Base-by-base conservation (phyloP, 2,329 filamentous ascomycete genomes). In the Apiospora malaysiana region DNA sequence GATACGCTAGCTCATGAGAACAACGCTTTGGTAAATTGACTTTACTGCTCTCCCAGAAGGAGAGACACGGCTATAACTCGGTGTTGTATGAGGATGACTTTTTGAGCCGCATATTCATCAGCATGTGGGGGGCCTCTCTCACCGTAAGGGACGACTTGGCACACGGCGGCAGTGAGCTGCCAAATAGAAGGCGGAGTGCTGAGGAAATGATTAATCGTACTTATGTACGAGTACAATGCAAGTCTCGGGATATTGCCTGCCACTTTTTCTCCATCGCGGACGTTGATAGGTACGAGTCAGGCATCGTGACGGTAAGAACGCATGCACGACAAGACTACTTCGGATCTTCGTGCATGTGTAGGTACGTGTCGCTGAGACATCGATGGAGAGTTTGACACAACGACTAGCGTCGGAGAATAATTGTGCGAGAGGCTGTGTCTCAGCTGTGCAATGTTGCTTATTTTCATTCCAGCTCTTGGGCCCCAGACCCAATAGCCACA, bases 321-420 rank as follows among this genome's bases (percentile, higher is more conserved):
- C 56, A 63, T 63, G 56, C 16, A 40, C 4, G 32, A 63, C 56
- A 63, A 12, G 21, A 40, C 32, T 37, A 23, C 8, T 63, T 14
- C 9, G 7, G 56, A 63, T 63, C 18, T 12, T 63, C 32, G 21
- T 63, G 56, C 56, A 63, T 40, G 25, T 18, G 47, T 25, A 51
- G 1, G 47, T 51, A 12, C 47, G n/a, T 25, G 51, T 21, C 51
- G 25, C 25, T 56, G 32, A 40, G 56, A 63, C 56, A 10, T 63
- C 32, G 56, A 40, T n/a, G 18, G 27, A 40, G 32, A 40, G 56
- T 63, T 63, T 63, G 56, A 40, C 56, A 63, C 56, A 63, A 40
- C 32, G 32, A 63, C 32, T 63, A 63, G 56, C 56, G 56, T 63
- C 56, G 56, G 56, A 63, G 21, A 63, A 63, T 40, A 63, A n/a